phyloP scores from a whole-genome alignment of 371 early-diverging fungal genomes.

The Apophysomyces elegans region DNA sequence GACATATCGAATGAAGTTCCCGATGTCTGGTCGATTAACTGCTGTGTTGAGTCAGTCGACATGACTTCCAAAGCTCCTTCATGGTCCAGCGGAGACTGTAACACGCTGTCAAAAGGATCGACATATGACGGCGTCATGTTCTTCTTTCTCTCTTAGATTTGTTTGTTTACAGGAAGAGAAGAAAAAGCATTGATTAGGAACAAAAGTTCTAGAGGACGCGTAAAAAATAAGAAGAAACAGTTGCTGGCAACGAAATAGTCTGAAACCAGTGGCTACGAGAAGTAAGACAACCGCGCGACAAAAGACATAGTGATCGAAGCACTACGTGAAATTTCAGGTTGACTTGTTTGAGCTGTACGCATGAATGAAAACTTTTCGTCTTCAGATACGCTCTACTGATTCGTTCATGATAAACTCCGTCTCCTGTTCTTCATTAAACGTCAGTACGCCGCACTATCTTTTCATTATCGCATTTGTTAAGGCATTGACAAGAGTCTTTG shows the following conservation, averaged over 20 bases:
- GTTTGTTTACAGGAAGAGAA: conserved; percentile 6
- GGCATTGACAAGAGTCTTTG: too few relatives aligned
- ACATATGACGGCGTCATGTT: conserved; percentile 9
- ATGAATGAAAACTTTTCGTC: too few relatives aligned
- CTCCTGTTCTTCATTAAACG: too few relatives aligned
- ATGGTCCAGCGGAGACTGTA: conserved; percentile 7
- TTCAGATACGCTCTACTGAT: too few relatives aligned
- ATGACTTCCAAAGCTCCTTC: conserved; percentile 1
- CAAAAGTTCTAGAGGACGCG: not conserved
- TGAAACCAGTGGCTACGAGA: conserved; percentile 1
- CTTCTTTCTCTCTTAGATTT: not conserved
- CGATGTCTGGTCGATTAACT: not conserved
- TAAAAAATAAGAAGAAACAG: conserved; percentile 4
- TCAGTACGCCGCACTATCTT: too few relatives aligned
- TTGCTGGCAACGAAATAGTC: conserved; percentile 1
- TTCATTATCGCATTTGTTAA: too few relatives aligned
- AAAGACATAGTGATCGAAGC: too few relatives aligned
- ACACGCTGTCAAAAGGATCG: conserved; percentile 11
- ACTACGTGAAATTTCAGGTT: too few relatives aligned
- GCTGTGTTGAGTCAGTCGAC: conserved; percentile 1
- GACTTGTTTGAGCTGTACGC: too few relatives aligned
- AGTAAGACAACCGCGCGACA: not conserved
- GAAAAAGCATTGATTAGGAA: not conserved
- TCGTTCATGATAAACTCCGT: too few relatives aligned
- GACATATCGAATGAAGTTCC: conserved; percentile 1